Conservation (phyloP, 2,329 filamentous ascomycete species). For the Aspergillus neotritici region DNA sequence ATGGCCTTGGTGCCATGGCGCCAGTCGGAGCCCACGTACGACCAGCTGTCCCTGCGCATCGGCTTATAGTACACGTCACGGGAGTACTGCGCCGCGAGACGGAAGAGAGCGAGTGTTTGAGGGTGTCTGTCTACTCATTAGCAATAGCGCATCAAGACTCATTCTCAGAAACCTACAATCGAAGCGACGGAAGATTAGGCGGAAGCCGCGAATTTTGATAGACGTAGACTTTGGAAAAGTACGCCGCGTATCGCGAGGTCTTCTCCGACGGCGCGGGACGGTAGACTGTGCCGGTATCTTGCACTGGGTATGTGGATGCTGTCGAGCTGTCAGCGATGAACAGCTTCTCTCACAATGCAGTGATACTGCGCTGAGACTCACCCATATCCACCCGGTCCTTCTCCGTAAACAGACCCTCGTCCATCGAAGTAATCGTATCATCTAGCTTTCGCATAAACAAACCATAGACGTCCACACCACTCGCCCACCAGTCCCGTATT, state of each 20-base stretch:
- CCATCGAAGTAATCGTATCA: constrained; percentile 65
- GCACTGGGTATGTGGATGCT: too few species aligned
- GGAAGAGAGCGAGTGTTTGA: constrained; percentile 69
- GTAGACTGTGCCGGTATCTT: background rate
- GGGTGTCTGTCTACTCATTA: constrained; percentile 51
- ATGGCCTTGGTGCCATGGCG: constrained; percentile 74
- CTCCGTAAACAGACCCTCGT: constrained; percentile 54
- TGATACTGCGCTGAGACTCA: constrained; percentile 5
- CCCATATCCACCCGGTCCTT: constrained; percentile 30
- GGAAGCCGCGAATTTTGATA: constrained; percentile 75
- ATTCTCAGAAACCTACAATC: constrained; percentile 48
- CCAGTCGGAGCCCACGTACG: constrained; percentile 66
- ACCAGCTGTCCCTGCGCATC: constrained; percentile 2
- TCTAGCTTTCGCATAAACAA: constrained; percentile 60
- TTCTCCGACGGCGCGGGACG: background rate
- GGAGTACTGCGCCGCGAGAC: constrained; percentile 72
- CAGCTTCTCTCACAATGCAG: too few species aligned
- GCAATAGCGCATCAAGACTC: too few species aligned
- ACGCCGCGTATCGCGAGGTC: constrained; percentile 36
- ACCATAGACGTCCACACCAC: constrained; percentile 43
- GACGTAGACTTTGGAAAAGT: constrained; percentile 70
- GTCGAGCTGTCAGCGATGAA: too few species aligned
- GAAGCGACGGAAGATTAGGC: constrained; percentile 59
- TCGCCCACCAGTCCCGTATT: constrained; percentile 34
- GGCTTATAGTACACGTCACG: constrained; percentile 57